Evolutionary conservation across 148 eudicot genomes (phyloP), one percentile per base, ranked within the genome.

Genomic region (Cornus florida): DNA sequence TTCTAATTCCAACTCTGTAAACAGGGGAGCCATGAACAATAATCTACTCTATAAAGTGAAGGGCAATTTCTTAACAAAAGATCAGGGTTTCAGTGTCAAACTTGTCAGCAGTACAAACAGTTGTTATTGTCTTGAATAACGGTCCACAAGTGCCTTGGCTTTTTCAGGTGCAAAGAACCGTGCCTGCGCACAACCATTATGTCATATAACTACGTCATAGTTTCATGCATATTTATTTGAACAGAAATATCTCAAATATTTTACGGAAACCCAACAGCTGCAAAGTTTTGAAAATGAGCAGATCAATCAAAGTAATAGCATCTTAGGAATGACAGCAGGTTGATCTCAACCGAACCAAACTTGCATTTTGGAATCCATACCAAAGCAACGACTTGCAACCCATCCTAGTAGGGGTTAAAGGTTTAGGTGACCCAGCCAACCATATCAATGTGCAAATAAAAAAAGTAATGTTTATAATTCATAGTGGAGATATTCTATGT

Each of bases 121-220:
- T 64, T 31, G 43, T 91, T 79, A 91, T 60, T 57, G 65, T 81
- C 87, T 88, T 77, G 99, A 78, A 83, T 89, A 96, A 22, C 91
- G 93, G 86, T 92, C 99, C 76, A 96, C 99, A 74, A 96, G 81
- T 65, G 88, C 84, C 85, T 91, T 96, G 66, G 97, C 99, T 72
- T 94, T 94, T 74, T 93, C 94, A 48, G 98, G 92, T 70, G 99
- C 99, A 80, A 93, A 93, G 86, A 96, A 96, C 8, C 98, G 93
- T 69, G 99, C 99, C 99, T 95, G 92, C 75, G 28, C 35, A 82
- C 20, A 83, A 41, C 69, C 74, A 73, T 31, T 69, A 32, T 11
- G 66, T 62, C 66, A 62, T 62, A 19, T 62, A 19, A 6, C 8
- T n/a, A n/a, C 23, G 20, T n/a, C 20, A 3, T 62, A 6, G 2